These are phyloP conservation scores for Onygenales sp. DNA, from an alignment of 2,329 filamentous ascomycete species.

Conservation along the genomic window DNA sequence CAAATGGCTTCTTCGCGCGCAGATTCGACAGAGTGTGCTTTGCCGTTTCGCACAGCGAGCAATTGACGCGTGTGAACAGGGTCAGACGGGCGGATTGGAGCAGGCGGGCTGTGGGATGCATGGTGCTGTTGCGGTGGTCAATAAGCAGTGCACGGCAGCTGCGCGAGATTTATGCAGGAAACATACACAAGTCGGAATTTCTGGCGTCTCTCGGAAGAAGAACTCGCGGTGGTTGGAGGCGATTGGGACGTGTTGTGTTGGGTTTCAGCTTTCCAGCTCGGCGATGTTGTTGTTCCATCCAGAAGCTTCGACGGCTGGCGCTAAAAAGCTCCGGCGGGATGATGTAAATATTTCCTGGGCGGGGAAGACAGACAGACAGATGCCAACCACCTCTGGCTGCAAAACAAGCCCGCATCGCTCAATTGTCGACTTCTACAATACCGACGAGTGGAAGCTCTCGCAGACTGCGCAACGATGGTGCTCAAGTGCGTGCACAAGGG, in stretches of 20 bases:
- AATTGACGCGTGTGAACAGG: conserved; percentile 52
- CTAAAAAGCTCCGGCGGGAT: background rate
- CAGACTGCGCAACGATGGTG: conserved; percentile 19
- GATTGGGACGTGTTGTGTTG: background rate
- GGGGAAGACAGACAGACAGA: background rate
- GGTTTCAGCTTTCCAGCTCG: background rate
- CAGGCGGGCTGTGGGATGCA: conserved; percentile 17
- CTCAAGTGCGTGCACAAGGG: conserved; percentile 90
- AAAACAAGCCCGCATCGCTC: background rate
- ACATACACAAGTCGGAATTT: background rate
- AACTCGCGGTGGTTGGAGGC: background rate
- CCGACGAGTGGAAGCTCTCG: background rate
- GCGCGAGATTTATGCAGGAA: background rate
- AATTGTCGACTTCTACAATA: background rate
- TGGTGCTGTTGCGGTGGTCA: background rate
- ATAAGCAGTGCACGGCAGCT: background rate
- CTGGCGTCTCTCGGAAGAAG: too few species aligned
- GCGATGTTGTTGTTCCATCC: conserved; percentile 2
- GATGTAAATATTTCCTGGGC: background rate
- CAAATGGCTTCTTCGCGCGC: conserved; percentile 43
- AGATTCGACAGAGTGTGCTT: conserved; percentile 47
- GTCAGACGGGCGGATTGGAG: conserved; percentile 39
- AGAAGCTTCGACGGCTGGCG: conserved; percentile 11
- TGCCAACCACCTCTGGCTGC: background rate
- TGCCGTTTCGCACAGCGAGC: conserved; percentile 52